Base-by-base conservation (phyloP, 495 filamentous ascomycete genomes). In the Xylaria longipes region DNA sequence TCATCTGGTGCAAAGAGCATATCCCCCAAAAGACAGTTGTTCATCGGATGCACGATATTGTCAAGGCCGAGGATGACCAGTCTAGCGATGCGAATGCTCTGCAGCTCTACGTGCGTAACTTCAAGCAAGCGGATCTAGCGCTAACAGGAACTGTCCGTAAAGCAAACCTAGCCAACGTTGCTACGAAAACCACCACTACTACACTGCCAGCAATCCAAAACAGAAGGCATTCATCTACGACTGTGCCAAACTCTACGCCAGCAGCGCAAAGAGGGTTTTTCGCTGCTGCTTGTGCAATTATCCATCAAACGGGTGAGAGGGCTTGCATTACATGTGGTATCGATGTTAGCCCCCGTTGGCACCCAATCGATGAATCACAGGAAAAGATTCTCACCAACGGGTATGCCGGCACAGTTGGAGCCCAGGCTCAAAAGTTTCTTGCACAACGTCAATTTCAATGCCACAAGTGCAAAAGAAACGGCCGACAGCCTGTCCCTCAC, bases 81-180 rank as follows among this genome's bases (percentile, higher is more conserved):
- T 62, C 70, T 52, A 84, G 71, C 82, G 82, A 71, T 74, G 86
- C 74, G 1, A 97, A 90, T 71, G 95, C 93, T 20, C 83, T 99
- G 22, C 94, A 97, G 78, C 85, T 95, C 14, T 99, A 91, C 77
- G 91, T 90, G 33, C 88, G 88, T 65, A 94, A 91, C 52, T 97
- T 93, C 85, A 99, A 98, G 82, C 95, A 98, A 79, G 94, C 95
- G 25, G 96, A 99, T 74, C 86, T 95, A 27, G 88, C 92, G 22
- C 81, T 97, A 66, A 97, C 94, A 9, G 95, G 95, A 27, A 97
- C 96, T 22, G 91, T 94, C 52, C 91, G 96, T 27, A 98, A 97
- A 77, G 95, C 97, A 27, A 85, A 84, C 70, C 75, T 85, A 50
- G 82, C 83, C 68, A 81, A 80, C 22, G 67, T 84, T 27, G 79